These are phyloP conservation scores for Fraxinus sp. DNA, from an alignment of 305 asterid genomes.

Conservation along the genomic window DNA sequence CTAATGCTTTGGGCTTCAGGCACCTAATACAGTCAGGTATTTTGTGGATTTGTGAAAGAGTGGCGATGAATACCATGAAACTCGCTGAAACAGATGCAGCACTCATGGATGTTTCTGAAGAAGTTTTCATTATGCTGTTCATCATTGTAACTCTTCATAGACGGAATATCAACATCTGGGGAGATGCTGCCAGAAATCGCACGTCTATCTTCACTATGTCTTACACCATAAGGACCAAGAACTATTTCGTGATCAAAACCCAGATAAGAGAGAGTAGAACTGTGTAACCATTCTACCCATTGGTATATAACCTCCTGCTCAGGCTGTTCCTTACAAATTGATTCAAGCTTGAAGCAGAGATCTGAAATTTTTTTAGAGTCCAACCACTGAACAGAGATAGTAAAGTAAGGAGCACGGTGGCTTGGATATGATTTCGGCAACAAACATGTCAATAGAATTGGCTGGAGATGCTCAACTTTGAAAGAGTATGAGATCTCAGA, in stretches of 20 bases:
- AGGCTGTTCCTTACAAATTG: constrained; percentile 66
- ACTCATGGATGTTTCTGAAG: constrained; percentile 64
- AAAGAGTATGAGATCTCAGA: constrained; percentile 71
- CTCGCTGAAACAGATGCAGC: constrained; percentile 78
- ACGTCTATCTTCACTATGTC: constrained; percentile 50
- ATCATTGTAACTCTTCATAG: constrained; percentile 64
- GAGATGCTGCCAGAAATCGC: constrained; percentile 68
- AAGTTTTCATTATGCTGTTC: constrained; percentile 64
- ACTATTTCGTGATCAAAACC: constrained; percentile 63
- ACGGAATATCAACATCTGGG: constrained; percentile 69
- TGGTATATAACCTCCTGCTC: constrained; percentile 83
- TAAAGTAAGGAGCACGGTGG: constrained; percentile 60
- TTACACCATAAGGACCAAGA: constrained; percentile 60
- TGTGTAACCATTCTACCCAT: constrained; percentile 84
- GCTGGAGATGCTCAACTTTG: constrained; percentile 69
- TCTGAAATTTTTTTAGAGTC: constrained; percentile 48
- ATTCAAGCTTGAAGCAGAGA: constrained; percentile 72
- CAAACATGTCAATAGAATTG: constrained; percentile 69
- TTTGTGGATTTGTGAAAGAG: constrained; percentile 10
- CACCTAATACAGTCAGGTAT: neutral
- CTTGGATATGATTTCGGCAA: constrained; percentile 87
- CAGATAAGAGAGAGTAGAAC: constrained; percentile 65
- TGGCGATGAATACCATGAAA: constrained; percentile 49
- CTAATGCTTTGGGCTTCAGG: neutral
- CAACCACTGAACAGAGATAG: constrained; percentile 73